A percentile compares a stretch with the other conserved stretches of the same genome.
Conservation (phyloP, 306 rosid species). For the Luffa acutangula region DNA sequence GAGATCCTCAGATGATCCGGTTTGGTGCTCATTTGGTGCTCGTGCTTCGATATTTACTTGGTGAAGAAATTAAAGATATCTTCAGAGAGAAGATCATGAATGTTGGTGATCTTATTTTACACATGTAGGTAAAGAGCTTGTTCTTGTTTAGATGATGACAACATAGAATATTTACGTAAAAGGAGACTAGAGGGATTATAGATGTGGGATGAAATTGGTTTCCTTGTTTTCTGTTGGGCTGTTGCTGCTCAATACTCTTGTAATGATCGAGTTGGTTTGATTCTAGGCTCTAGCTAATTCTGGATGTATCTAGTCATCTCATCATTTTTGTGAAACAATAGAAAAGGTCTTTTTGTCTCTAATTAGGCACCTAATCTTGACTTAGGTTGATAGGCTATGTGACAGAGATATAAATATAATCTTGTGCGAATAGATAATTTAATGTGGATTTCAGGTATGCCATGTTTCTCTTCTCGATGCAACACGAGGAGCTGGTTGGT, state of each 20-base stretch:
- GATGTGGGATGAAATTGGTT: not conserved
- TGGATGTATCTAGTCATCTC: not conserved
- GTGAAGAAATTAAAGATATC: constrained; percentile 62
- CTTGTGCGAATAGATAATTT: not conserved
- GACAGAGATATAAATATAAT: not conserved
- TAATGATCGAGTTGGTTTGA: not conserved
- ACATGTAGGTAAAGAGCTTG: constrained; percentile 53
- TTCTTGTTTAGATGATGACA: not conserved
- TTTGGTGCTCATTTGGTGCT: constrained; percentile 98
- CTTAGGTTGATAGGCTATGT: not conserved
- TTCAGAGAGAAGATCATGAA: constrained; percentile 69
- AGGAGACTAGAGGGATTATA: not conserved
- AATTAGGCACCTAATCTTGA: not conserved
- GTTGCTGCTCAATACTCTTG: not conserved
- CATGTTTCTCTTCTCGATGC: constrained; percentile 86
- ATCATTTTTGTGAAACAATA: not conserved
- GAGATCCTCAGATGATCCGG: constrained; percentile 96
- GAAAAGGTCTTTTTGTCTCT: not conserved
- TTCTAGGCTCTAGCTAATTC: not conserved
- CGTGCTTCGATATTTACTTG: constrained; percentile 74
- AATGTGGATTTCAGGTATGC: constrained; percentile 55
- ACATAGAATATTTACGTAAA: not conserved
- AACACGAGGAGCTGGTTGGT: constrained; percentile 93
- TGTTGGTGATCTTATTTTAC: constrained; percentile 87
- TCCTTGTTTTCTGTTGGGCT: not conserved